Conservation (phyloP, 2,329 filamentous ascomycete genomes). For the Drechslerella coelobrocha region DNA sequence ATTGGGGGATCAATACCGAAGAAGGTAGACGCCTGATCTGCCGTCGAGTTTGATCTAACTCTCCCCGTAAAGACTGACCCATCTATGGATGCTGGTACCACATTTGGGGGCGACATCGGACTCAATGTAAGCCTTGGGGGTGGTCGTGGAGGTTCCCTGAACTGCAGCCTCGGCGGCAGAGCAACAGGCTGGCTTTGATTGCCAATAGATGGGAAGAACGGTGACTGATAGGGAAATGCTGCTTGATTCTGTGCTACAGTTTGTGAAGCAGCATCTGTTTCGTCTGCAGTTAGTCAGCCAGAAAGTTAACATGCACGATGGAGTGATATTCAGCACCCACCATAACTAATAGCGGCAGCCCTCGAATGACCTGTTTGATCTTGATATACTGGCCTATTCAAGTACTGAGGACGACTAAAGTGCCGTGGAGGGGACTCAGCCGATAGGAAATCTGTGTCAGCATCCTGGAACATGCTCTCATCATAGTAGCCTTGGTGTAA, state of each 20-base stretch:
- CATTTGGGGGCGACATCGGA: conserved; percentile 15
- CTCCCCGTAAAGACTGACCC: conserved; percentile 5
- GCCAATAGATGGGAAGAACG: conserved; percentile 19
- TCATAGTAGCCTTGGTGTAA: conserved; percentile 19
- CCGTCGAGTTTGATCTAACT: not conserved
- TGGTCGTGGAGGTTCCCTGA: conserved; percentile 16
- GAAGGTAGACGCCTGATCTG: conserved; percentile 15
- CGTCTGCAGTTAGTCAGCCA: not conserved
- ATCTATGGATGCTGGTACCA: conserved; percentile 7
- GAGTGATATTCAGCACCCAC: conserved; percentile 4
- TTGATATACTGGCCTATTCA: conserved; percentile 1
- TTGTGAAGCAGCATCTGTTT: not conserved
- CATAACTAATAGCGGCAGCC: conserved; percentile 7
- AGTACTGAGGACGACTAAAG: conserved; percentile 6
- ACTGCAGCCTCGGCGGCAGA: conserved; percentile 2
- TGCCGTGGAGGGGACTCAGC: conserved; percentile 20
- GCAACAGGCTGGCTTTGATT: conserved; percentile 2
- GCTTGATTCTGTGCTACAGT: not conserved
- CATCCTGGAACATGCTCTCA: conserved; percentile 28
- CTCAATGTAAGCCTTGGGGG: conserved; percentile 20
- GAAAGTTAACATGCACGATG: not conserved
- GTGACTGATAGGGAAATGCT: conserved; percentile 14
- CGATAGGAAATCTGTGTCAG: conserved; percentile 27
- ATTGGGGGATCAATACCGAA: conserved; percentile 20
- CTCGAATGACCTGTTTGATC: conserved; percentile 4